Evolutionary conservation across 2,329 filamentous ascomycete species (phyloP).

Genomic region (Pseudonectria buxi): DNA sequence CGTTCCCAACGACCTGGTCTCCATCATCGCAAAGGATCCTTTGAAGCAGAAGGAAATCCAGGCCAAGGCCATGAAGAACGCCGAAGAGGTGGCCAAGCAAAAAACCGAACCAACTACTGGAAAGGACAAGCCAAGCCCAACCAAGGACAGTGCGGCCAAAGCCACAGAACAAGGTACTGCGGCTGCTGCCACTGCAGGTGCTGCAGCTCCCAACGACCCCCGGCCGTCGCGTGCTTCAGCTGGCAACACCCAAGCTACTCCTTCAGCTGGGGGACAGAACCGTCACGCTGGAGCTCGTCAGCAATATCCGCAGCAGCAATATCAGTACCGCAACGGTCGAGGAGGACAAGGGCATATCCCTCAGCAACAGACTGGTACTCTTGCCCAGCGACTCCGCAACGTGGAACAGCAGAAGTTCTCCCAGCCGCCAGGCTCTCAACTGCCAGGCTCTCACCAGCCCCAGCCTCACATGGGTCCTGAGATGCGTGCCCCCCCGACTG

Average conservation of each 20-base stretch:
- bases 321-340: constrained; percentile 43
- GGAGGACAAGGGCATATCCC: constrained; percentile 36
- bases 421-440: constrained; percentile 34
- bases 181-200: constrained; percentile 10
- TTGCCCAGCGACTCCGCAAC: constrained; percentile 45
- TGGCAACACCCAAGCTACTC: constrained; percentile 23
- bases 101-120: constrained; percentile 42
- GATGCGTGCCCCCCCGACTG: constrained; percentile 64
- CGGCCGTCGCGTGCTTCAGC: constrained; percentile 28
- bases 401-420: constrained; percentile 47
- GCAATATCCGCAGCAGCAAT: constrained; percentile 41
- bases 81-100: constrained; percentile 54
- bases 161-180: constrained; percentile 18
- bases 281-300: constrained; percentile 44
- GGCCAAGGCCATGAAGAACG: constrained; percentile 74
- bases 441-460: constrained; percentile 34
- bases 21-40: constrained; percentile 96
- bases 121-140: constrained; percentile 35
- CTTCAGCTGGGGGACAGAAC: constrained; percentile 24
- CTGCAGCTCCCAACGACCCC: constrained; percentile 17
- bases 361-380: constrained; percentile 36
- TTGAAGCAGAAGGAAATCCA: constrained; percentile 89
- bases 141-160: constrained; percentile 41
- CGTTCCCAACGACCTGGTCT: constrained; percentile 83
- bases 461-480: constrained; percentile 52